Evolutionary conservation across 306 rosid genomes (phyloP).

Genomic region (Rubus idaeus): DNA sequence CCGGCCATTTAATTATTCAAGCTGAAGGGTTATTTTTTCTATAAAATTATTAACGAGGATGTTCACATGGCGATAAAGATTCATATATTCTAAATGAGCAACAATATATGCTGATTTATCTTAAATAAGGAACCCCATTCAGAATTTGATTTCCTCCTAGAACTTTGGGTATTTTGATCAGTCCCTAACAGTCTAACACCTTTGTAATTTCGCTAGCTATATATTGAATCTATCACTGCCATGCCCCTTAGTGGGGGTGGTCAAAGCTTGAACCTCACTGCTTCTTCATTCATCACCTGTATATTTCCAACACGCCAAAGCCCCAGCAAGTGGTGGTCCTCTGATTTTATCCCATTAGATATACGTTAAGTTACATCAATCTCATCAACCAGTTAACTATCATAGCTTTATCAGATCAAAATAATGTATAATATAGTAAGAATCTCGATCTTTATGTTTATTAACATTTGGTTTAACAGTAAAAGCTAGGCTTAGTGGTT

Average conservation of each 20-base stretch:
- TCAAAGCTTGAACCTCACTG: slow-evolving; percentile 23
- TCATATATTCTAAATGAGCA: background rate
- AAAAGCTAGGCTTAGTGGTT: slow-evolving; percentile 6
- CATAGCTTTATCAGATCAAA: background rate
- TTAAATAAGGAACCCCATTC: slow-evolving; percentile 6
- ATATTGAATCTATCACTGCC: background rate
- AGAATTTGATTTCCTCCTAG: slow-evolving; percentile 4
- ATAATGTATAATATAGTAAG: background rate
- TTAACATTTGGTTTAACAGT: slow-evolving; percentile 1
- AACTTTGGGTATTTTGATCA: slow-evolving; percentile 6
- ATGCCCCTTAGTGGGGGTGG: slow-evolving; percentile 24
- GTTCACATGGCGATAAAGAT: background rate
- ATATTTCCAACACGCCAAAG: background rate
- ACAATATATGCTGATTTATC: background rate
- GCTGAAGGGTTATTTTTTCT: background rate
- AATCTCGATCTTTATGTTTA: background rate
- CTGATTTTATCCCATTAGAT: background rate
- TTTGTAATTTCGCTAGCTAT: background rate
- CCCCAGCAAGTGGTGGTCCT: background rate
- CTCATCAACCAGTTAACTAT: background rate
- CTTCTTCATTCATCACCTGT: background rate
- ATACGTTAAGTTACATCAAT: background rate
- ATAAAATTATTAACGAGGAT: background rate
- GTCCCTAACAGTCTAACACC: background rate
- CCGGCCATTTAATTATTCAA: background rate